These are phyloP conservation scores for Dendrobium nobile DNA, from an alignment of 106 monocot genomes.

Conservation along the genomic window DNA sequence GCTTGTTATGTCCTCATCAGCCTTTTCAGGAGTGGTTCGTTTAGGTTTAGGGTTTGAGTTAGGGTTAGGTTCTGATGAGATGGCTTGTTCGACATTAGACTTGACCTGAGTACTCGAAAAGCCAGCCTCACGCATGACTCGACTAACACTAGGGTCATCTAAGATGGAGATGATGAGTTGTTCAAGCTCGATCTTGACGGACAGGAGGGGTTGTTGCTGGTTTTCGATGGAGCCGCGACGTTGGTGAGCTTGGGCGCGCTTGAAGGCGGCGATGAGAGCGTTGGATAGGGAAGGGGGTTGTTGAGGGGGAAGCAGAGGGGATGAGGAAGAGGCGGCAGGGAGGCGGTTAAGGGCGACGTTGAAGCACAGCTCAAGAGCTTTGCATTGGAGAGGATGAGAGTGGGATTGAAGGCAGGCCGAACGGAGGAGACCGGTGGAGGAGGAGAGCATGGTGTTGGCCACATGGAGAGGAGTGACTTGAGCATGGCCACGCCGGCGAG, in stretches of 20 bases:
- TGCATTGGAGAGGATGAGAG: constrained; percentile 82
- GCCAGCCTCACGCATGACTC: constrained; percentile 96
- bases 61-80: constrained; percentile 26
- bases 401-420: constrained; percentile 70
- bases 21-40: constrained; percentile 1
- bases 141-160: constrained; percentile 88
- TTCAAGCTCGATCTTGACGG: constrained; percentile 93
- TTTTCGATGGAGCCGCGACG: constrained; percentile 75
- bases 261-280: constrained; percentile 96
- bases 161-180: constrained; percentile 87
- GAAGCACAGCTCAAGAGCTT: constrained; percentile 84
- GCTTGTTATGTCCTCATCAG: constrained; percentile 35
- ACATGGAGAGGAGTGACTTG: constrained; percentile 97
- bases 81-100: constrained; percentile 69
- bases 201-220: constrained; percentile 85
- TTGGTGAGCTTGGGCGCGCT: constrained; percentile 93
- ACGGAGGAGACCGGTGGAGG: constrained; percentile 56
- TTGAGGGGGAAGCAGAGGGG: constrained; percentile 10
- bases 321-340: constrained; percentile 34
- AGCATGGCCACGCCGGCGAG: constrained; percentile 81
- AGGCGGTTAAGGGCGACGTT: constrained; percentile 78
- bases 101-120: constrained; percentile 97
- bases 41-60: neutral
- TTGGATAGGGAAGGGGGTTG: constrained; percentile 68
- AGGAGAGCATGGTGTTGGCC: constrained; percentile 89